These are phyloP conservation scores for Cenococcum geophilum DNA, from an alignment of 495 filamentous ascomycete genomes.

Conservation along the genomic window DNA sequence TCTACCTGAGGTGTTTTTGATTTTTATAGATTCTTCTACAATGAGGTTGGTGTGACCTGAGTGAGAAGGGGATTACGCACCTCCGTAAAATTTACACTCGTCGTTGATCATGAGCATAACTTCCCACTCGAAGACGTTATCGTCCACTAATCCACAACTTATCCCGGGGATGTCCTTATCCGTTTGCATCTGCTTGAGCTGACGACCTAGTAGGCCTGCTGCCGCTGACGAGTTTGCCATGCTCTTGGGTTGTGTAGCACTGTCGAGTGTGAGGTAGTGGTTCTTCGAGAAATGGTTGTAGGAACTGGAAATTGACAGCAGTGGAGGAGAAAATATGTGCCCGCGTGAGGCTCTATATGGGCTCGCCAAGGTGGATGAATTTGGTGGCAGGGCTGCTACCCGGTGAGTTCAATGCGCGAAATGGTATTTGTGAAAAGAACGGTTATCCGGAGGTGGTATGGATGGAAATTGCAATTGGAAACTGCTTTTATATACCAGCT, in stretches of 20 bases:
- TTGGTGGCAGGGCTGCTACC: no score
- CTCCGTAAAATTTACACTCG: slow-evolving; percentile 93
- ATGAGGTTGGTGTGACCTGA: background rate
- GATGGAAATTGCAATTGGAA: no score
- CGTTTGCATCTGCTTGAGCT: slow-evolving; percentile 89
- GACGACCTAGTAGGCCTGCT: slow-evolving; percentile 70
- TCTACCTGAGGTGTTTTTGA: background rate
- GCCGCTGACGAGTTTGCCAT: slow-evolving; percentile 41
- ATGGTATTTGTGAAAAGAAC: no score
- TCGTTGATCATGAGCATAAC: slow-evolving; percentile 98
- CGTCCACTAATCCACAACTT: slow-evolving; percentile 78
- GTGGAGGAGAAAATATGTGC: no score
- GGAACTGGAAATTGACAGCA: no score
- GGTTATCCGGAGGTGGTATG: no score
- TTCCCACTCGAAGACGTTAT: slow-evolving; percentile 98
- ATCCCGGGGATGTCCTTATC: slow-evolving; percentile 90
- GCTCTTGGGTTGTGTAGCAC: background rate
- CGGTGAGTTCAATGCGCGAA: no score
- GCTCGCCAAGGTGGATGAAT: no score
- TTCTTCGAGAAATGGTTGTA: background rate
- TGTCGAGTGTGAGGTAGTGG: background rate
- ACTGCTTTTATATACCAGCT: background rate
- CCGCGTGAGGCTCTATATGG: no score
- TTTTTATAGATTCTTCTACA: background rate
- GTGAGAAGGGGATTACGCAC: slow-evolving; percentile 43